Base-by-base conservation (phyloP, 1,284 basidiomycete genomes). In the Grifola frondosa region DNA sequence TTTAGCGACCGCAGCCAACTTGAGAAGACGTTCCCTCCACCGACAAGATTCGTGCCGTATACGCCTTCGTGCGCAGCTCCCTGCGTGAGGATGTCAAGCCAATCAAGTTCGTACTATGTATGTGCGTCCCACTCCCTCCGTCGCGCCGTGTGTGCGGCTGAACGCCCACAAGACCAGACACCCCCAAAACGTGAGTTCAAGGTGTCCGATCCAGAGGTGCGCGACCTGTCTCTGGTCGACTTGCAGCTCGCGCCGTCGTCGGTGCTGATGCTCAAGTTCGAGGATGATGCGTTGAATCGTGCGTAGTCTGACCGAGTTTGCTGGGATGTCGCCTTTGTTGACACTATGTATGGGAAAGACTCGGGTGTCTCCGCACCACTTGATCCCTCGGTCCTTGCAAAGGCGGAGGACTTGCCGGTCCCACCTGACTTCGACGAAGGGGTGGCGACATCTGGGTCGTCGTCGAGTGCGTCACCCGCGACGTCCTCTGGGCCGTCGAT, bases 111-210 rank as follows among this genome's bases (percentile, higher is more conserved):
- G 75, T 91, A 19, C 72, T 94, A 35, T 95, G 89, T 91, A 57
- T 38, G 83, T 71, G 26, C 21, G n/a, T 26, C 30, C 25, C 11
- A 11, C 43, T 24, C 28, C 12, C 30, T 12, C 24, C 22, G 17
- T 28, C 36, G 10, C 6, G 13, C 28, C 20, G 30, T 17, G 19
- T 5, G 28, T 7, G 16, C n/a, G 22, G 25, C 25, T 49, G 16
- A 50, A 90, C n/a, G n/a, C n/a, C n/a, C 5, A 16, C 11, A 21
- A 53, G 89, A 88, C 64, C 88, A 91, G 49, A 70, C 75, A 2
- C 91, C 90, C 10, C 91, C 91, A 0, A 83, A 81, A 54, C 79
- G 83, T 24, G 92, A 96, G 45, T 74, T 91, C 53, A 86, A 80
- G 50, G 84, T 88, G 12, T 86, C 81, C 4, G 90, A 93, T 58